Percentiles rank a stretch among this genome's conserved stretches.
These are phyloP conservation scores for Solanum piurae DNA, from an alignment of 257 asterid genomes.

Conservation along the genomic window DNA sequence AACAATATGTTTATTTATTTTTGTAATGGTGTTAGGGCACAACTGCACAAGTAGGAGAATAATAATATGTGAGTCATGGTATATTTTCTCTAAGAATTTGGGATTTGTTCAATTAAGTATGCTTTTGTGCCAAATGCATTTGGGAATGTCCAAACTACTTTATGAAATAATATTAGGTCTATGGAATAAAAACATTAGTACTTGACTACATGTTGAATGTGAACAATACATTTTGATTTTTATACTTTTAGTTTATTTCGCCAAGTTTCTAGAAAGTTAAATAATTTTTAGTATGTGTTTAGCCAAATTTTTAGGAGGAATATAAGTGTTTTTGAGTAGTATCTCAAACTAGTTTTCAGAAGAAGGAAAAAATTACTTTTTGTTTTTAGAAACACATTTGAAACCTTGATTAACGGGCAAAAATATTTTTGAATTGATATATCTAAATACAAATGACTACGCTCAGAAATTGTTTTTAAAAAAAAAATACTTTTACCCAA, in stretches of 20 bases:
- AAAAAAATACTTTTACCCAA: background rate
- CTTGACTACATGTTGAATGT: background rate
- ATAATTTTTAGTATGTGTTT: background rate
- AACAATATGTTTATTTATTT: background rate
- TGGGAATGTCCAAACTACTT: background rate
- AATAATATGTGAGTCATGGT: background rate
- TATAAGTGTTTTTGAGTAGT: background rate
- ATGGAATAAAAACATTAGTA: background rate
- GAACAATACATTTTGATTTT: background rate
- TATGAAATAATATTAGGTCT: background rate
- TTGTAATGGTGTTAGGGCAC: background rate
- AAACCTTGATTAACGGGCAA: background rate
- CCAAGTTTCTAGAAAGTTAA: background rate
- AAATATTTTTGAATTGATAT: background rate
- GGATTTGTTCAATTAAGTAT: background rate
- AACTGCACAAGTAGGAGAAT: background rate
- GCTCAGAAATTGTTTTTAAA: accelerated
- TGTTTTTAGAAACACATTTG: background rate
- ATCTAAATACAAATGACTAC: background rate
- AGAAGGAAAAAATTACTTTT: background rate
- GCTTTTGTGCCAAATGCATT: background rate
- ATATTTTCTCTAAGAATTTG: background rate
- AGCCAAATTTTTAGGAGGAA: background rate
- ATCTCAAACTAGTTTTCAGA: too few species aligned
- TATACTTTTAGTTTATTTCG: background rate